Base-by-base conservation (phyloP, 1,139 yeast species). In the Saccharomycopsis crataegensis region DNA sequence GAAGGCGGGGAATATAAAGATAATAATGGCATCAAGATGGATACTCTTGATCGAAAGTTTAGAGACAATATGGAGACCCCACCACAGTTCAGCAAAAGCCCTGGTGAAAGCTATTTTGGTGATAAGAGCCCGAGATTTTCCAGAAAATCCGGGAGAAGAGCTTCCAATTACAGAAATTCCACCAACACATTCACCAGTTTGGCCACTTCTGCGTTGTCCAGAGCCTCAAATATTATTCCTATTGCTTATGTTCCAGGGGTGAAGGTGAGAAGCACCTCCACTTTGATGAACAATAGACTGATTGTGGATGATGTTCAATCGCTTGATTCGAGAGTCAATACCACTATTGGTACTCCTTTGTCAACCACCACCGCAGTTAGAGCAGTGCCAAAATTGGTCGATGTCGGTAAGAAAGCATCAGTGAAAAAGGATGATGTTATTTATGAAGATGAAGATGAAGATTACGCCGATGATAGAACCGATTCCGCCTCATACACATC, bases 181-280 rank as follows among this genome's bases (percentile, higher is more conserved):
- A 32, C 44, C 8, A 28, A 43, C 9, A 46, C 58, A 4, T 50
- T 56, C 31, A 32, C 58, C 4, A 44, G 55, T 1, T 16, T 80
- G 55, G 83, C 88, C 6, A 78, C 86, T 22, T 77, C 88, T 5
- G 76, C 81, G 34, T 74, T 85, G 53, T 83, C 93, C 8, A 80
- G 86, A 60, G 95, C 94, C 4, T 86, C 95, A 8, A 90, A 91
- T 67, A 83, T 91, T 58, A 77, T 90, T 58, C 96, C 96, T n/a
- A 85, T 90, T 59, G 96, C 96, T 1, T 90, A 90, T 66, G 88
- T 90, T 57, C 97, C 97, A 0, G 97, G 97, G 43, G 96, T 89
- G 43, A 85, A 89, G 1, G 82, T 82, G n/a, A 72, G 83, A 41
- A 52, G 53, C 40, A 45, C 49, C 47, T 47, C 57, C 4, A 54